Evolutionary conservation across 139 green algal genomes (phyloP).

Genomic region (Micromonas commoda): DNA sequence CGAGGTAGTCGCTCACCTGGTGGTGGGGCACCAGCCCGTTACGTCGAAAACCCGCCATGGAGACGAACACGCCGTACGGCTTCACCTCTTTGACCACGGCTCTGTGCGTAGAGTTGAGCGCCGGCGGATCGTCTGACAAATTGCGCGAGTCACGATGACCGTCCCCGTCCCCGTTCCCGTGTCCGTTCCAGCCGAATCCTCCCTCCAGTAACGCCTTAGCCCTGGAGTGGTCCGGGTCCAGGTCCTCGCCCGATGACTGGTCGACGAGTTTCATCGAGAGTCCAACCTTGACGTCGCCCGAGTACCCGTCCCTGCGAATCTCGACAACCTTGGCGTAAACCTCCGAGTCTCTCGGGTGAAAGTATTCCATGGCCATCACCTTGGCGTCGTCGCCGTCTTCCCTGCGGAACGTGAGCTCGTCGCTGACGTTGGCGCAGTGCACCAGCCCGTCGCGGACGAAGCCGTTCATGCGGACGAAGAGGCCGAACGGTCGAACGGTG

Average conservation of each 20-base stretch:
- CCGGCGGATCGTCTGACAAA: constrained; percentile 37
- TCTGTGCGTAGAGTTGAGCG: constrained; percentile 46
- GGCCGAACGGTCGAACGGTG: constrained; percentile 49
- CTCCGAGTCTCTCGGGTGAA: constrained; percentile 28
- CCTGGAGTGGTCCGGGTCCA: constrained; percentile 16
- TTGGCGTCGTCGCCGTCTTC: constrained; percentile 51
- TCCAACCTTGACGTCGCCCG: background rate
- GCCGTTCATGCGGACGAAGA: constrained; percentile 50
- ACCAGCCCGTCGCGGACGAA: constrained; percentile 46
- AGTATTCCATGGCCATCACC: constrained; percentile 52
- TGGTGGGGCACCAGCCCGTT: constrained; percentile 56
- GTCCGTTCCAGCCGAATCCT: background rate
- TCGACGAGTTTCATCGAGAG: constrained; percentile 34
- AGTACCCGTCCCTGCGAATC: constrained; percentile 27
- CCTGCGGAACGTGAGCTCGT: constrained; percentile 39
- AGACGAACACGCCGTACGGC: constrained; percentile 66
- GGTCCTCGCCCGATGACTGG: constrained; percentile 44
- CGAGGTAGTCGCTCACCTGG: constrained; percentile 54
- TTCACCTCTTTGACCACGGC: constrained; percentile 53
- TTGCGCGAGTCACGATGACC: too few species aligned
- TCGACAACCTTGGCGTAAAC: constrained; percentile 50
- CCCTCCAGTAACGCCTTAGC: background rate
- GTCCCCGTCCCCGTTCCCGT: background rate
- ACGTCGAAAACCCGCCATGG: constrained; percentile 51
- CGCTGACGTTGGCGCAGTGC: constrained; percentile 43